Base-by-base conservation (phyloP, 768 basidiomycete genomes). In the Xanthoconium purpureum region DNA sequence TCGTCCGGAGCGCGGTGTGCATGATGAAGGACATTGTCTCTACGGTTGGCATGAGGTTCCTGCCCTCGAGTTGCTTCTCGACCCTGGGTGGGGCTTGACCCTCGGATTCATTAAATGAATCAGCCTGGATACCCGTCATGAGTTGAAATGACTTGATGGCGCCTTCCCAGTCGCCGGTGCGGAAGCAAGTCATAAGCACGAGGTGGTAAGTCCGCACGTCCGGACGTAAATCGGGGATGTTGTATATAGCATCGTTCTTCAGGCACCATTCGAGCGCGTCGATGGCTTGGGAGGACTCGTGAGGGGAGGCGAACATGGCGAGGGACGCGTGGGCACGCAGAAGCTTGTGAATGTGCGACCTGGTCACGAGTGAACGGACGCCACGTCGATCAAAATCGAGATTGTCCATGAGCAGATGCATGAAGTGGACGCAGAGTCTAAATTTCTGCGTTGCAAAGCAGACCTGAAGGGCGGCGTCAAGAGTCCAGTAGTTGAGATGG, bases 211-310 rank as follows among this genome's bases (percentile, higher is more conserved):
- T 83, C 49, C 61, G 62, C 54, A 57, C 30, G 52, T 69, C 58
- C 6, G 72, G 71, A 20, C 74, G 68, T 29, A 76, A 53, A n/a
- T 73, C 71, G 32, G 75, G 75, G 5, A 79, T 77, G 57, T 75
- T 75, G n/a, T 72, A 74, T 18, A 74, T 65, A 28, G 78, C 76
- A 62, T 82, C 82, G 55, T 81, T 79, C 50, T 77, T 75, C 51
- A 88, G 68, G 81, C 87, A 86, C 86, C 87, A 89, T 64, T 88
- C 80, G 28, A 92, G 73, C 3, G 71, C 77, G 54, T 82, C 78
- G 40, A 89, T 70, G 6, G 84, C 83, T 55, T 79, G 75, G 11
- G 77, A 69, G 1, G 83, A 70, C 50, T 77, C 73, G 18, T 63
- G 57, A 29, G 65, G 72, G 5, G 78, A 71, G 42, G 72, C 72